These are phyloP conservation scores for Tuber indicum DNA, from an alignment of 495 filamentous ascomycete genomes.

Conservation along the genomic window DNA sequence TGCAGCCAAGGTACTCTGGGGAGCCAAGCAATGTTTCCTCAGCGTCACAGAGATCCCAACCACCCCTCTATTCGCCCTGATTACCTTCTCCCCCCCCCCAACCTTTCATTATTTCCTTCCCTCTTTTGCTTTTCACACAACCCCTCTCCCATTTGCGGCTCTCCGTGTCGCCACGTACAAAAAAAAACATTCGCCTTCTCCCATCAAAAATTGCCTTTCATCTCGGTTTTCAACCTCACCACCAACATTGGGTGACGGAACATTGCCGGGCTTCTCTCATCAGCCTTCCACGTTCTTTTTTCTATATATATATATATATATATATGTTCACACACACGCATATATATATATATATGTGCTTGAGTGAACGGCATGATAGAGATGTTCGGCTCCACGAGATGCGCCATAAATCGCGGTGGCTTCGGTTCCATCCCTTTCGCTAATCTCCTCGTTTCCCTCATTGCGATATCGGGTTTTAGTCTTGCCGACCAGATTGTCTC, in stretches of 20 bases:
- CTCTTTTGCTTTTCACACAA: neutral
- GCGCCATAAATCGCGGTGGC: neutral
- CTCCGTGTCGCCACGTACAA: neutral
- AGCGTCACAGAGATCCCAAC: neutral
- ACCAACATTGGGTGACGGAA: neutral
- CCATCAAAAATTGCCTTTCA: neutral
- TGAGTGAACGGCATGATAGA: neutral
- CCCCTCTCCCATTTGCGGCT: neutral
- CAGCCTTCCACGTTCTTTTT: neutral
- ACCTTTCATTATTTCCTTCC: neutral
- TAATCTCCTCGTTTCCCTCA: neutral
- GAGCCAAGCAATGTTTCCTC: neutral
- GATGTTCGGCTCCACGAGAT: conserved; percentile 2
- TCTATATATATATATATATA: neutral
- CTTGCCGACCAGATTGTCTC: conserved; percentile 3
- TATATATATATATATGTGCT: neutral
- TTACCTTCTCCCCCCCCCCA: neutral
- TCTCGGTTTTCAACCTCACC: neutral
- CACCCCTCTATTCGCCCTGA: neutral
- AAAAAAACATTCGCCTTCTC: neutral
- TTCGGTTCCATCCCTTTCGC: neutral
- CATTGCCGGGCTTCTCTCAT: neutral
- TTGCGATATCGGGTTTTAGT: neutral
- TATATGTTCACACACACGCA: neutral
- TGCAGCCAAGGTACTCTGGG: neutral